Evolutionary conservation across 495 filamentous ascomycete species (phyloP), one percentile per base, ranked within the genome.

Genomic region (Margaritispora aquatica): DNA sequence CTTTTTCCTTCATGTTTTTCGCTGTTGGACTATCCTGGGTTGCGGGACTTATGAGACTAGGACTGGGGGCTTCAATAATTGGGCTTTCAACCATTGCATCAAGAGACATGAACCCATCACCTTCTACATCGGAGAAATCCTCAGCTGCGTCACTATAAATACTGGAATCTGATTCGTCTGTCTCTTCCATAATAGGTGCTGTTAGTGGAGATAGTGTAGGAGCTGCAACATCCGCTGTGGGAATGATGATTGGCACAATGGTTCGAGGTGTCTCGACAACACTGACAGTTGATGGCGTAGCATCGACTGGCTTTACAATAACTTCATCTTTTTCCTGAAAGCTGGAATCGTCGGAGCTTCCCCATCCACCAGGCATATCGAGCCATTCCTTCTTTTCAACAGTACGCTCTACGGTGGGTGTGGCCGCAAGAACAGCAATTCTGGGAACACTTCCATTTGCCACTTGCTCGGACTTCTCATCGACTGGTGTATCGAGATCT

Each of bases 131-230:
- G 0, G 80, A 77, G 1, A 88, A 72, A 55, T 90, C 88, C 66
- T 96, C 92, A 44, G 85, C 85, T 1, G 92, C 92, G 77, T 96
- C 92, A 66, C 89, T 94, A 70, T 93, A 96, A 50, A 93, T 79
- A 70, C 88, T 93, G 7, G 48, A 54, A 55, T 73, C 71, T 19
- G 66, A 63, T 15, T 64, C 62, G 23, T 69, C 67, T 23, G 47
- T 54, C 41, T 69, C 68, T 26, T 62, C 63, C 3, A 62, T 55
- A 15, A 63, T 60, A 29, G 48, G 29, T 1, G 44, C 63, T 26
- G 66, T 64, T 27, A 71, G 61, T 20, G 69, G 70, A 24, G 59
- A 61, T 22, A 19, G 22, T 5, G 38, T 61, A 21, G 60, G 52
- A n/a, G 48, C 46, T 20, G 53, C 44, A 55, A 62, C 59, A 26